Percentiles rank a stretch among this genome's conserved stretches.
These are phyloP conservation scores for Talaromyces sp. DNA, from an alignment of 2,329 filamentous ascomycete species.

Conservation along the genomic window DNA sequence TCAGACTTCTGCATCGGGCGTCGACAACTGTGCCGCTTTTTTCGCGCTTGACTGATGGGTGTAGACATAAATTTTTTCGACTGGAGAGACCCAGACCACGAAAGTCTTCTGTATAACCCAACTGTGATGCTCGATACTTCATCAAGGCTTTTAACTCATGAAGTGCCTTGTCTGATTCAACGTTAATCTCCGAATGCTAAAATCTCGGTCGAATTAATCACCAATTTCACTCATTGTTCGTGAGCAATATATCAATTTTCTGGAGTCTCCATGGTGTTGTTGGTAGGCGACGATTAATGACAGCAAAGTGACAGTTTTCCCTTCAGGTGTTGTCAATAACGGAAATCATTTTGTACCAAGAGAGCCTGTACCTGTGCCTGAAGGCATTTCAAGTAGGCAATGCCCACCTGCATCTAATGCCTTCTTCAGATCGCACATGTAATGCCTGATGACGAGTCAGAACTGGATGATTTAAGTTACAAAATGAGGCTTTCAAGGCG, in stretches of 20 bases:
- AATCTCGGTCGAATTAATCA: neutral
- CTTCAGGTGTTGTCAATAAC: conserved; percentile 1
- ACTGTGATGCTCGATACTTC: conserved; percentile 84
- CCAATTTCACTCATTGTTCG: conserved; percentile 97
- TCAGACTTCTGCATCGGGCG: conserved; percentile 90
- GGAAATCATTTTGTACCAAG: neutral
- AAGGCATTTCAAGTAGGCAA: conserved; percentile 98
- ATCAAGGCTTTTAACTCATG: conserved; percentile 87
- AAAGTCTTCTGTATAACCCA: conserved; percentile 91
- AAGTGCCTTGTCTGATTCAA: conserved; percentile 69
- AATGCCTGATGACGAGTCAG: conserved; percentile 20
- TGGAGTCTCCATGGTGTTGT: conserved; percentile 82
- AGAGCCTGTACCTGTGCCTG: conserved; percentile 64
- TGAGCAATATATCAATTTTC: conserved; percentile 98
- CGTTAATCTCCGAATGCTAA: neutral
- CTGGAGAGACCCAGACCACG: conserved; percentile 87
- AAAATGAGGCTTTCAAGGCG: neutral
- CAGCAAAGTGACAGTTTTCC: conserved; percentile 87
- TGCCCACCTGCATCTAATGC: conserved; percentile 93
- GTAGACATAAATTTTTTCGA: conserved; percentile 93
- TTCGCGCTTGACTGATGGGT: conserved; percentile 91
- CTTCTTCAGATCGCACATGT: conserved; percentile 80
- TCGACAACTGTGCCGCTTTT: conserved; percentile 94
- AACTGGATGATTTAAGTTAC: neutral
- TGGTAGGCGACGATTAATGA: conserved; percentile 97